phyloP scores from a whole-genome alignment of 2,329 filamentous ascomycete genomes.

The Harringtonia aguacate region DNA sequence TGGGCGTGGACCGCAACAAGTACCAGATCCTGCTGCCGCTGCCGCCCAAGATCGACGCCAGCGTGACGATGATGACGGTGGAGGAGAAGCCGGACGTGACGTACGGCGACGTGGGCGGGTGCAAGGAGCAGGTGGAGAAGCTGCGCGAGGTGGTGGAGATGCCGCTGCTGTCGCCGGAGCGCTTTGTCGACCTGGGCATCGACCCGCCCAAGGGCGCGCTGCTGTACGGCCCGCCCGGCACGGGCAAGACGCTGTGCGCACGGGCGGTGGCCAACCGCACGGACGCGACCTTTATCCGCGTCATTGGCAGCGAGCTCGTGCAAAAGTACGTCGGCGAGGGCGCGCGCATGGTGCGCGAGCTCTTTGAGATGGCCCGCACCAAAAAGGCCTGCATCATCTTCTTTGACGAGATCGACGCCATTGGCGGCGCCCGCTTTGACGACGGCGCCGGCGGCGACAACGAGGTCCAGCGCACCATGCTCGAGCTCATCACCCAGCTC shows the following conservation, averaged over 20 bases:
- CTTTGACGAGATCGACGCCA: constrained; percentile 98
- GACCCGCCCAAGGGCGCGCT: constrained; percentile 96
- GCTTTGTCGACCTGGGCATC: constrained; percentile 97
- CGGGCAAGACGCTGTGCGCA: constrained; percentile 97
- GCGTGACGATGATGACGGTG: constrained; percentile 99
- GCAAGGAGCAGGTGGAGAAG: constrained; percentile 99
- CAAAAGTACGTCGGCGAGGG: constrained; percentile 99
- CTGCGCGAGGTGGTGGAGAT: constrained; percentile 97
- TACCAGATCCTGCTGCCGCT: constrained; percentile 96
- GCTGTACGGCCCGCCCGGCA: constrained; percentile 92
- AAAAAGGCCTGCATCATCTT: constrained; percentile 99
- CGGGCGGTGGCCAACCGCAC: constrained; percentile 96
- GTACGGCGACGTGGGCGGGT: constrained; percentile 96
- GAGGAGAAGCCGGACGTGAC: constrained; percentile 99
- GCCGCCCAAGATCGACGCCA: constrained; percentile 96
- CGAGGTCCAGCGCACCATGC: constrained; percentile 96
- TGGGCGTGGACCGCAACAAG: constrained; percentile 97
- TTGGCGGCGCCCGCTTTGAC: constrained; percentile 97
- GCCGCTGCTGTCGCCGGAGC: constrained; percentile 89
- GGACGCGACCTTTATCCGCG: constrained; percentile 95
- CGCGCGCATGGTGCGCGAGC: constrained; percentile 93
- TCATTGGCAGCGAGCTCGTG: constrained; percentile 94
- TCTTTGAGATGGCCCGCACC: constrained; percentile 98
- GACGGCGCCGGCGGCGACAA: constrained; percentile 94
- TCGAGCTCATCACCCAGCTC: constrained; percentile 95